Conservation (phyloP, 2,329 filamentous ascomycete species). For the Decorospora gaudefroyi region DNA sequence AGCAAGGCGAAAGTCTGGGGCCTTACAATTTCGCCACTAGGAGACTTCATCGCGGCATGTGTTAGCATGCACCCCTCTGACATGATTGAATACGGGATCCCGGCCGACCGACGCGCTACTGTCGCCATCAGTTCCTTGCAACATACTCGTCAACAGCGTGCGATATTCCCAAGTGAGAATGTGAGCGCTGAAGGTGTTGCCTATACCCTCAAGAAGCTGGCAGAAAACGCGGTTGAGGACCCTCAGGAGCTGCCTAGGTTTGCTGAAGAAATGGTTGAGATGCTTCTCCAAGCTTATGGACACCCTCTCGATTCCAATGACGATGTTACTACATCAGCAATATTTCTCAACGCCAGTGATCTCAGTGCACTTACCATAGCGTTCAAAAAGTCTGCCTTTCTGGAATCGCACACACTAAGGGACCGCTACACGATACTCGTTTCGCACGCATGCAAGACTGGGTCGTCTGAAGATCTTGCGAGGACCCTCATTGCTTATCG, state of each 20-base stretch:
- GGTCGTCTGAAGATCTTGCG: constrained; percentile 20
- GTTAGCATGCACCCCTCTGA: constrained; percentile 61
- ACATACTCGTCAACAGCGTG: constrained; percentile 21
- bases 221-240: constrained; percentile 38
- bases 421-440: constrained; percentile 42
- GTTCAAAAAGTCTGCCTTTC: constrained; percentile 33
- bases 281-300: constrained; percentile 27
- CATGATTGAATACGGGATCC: constrained; percentile 60
- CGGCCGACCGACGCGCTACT: constrained; percentile 51
- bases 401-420: constrained; percentile 32
- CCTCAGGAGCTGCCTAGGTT: constrained; percentile 28
- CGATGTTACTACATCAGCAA: neutral
- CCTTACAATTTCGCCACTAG: constrained; percentile 53
- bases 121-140: constrained; percentile 40
- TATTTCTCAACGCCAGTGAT: neutral
- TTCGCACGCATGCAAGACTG: constrained; percentile 33
- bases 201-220: constrained; percentile 43
- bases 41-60: constrained; percentile 55
- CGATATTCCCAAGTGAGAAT: constrained; percentile 24
- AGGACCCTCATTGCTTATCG: constrained; percentile 41
- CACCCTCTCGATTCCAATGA: neutral
- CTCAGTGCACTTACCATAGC: constrained; percentile 15
- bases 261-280: constrained; percentile 26
- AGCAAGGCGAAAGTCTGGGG: constrained; percentile 60
- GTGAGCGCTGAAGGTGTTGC: constrained; percentile 42